phyloP scores from a whole-genome alignment of 1,139 yeast species.

The Meyerozyma athensensis region DNA sequence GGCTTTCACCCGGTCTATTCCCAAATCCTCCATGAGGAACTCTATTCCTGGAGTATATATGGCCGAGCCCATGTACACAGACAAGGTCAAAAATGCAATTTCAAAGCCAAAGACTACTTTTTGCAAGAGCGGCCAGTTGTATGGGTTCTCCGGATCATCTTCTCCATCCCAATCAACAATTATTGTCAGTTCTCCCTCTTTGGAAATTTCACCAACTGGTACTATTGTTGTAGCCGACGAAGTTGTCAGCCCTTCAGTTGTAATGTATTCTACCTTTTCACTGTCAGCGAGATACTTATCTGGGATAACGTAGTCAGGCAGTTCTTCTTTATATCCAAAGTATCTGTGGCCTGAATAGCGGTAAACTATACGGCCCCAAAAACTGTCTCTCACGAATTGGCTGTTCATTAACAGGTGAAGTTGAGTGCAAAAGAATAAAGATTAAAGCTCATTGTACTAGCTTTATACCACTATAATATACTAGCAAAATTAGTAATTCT shows the following conservation, averaged over 20 bases:
- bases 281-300: constrained; percentile 21
- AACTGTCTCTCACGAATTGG: constrained; percentile 17
- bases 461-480: neutral
- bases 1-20: constrained; percentile 23
- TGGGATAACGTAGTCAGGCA: constrained; percentile 27
- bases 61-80: constrained; percentile 60
- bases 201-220: neutral
- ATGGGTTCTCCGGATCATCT: constrained; percentile 55
- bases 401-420: neutral
- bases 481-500: too few species aligned
- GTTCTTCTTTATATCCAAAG: constrained; percentile 29
- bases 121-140: constrained; percentile 45
- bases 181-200: constrained; percentile 6
- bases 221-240: neutral
- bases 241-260: neutral
- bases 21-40: constrained; percentile 23
- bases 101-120: constrained; percentile 36
- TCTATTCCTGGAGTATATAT: constrained; percentile 53
- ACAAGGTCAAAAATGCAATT: constrained; percentile 43
- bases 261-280: neutral
- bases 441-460: too few species aligned
- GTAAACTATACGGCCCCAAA: constrained; percentile 30
- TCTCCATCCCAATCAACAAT: constrained; percentile 42
- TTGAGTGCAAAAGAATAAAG: too few species aligned
- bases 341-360: constrained; percentile 27